phyloP scores from a whole-genome alignment of 164 flowering plant species.

The Echeveria elegans region DNA sequence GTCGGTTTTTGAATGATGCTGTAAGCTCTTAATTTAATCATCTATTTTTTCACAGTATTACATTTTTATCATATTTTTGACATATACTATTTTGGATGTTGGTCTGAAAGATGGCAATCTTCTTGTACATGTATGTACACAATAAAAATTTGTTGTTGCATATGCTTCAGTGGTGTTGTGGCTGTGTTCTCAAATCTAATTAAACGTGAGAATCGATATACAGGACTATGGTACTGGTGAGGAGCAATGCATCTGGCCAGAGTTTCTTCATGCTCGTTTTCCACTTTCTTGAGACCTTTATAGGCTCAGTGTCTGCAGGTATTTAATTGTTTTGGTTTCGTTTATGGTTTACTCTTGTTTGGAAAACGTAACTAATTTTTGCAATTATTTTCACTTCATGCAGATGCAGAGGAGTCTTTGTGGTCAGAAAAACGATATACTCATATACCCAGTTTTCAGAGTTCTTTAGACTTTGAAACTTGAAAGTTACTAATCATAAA shows the following conservation, averaged over 20 bases:
- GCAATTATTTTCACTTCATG: background rate
- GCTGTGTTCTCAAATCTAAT: slow-evolving; percentile 4
- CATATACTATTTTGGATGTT: slow-evolving; percentile 14
- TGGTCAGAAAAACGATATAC: background rate
- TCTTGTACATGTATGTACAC: slow-evolving; percentile 74
- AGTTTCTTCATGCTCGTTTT: slow-evolving; percentile 66
- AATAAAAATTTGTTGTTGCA: background rate
- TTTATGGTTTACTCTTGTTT: background rate
- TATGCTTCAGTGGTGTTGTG: background rate
- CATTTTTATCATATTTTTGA: background rate
- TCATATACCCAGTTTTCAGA: no score
- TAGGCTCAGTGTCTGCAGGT: slow-evolving; percentile 98
- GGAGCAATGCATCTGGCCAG: slow-evolving; percentile 58
- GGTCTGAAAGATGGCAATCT: slow-evolving; percentile 83
- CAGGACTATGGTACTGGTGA: slow-evolving; percentile 93
- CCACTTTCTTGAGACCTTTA: slow-evolving; percentile 94
- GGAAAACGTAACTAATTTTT: background rate
- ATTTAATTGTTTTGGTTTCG: background rate
- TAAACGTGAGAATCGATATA: slow-evolving; percentile 9
- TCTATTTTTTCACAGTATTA: slow-evolving; percentile 3
- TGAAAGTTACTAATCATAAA: background rate
- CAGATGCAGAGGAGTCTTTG: background rate
- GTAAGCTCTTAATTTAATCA: slow-evolving; percentile 37
- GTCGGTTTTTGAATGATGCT: slow-evolving; percentile 97
- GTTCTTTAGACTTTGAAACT: background rate